A percentile compares a stretch with the other conserved stretches of the same genome.
phyloP scores from a whole-genome alignment of 192 early-diverging fungal species.

The Entomortierella lignicola region DNA sequence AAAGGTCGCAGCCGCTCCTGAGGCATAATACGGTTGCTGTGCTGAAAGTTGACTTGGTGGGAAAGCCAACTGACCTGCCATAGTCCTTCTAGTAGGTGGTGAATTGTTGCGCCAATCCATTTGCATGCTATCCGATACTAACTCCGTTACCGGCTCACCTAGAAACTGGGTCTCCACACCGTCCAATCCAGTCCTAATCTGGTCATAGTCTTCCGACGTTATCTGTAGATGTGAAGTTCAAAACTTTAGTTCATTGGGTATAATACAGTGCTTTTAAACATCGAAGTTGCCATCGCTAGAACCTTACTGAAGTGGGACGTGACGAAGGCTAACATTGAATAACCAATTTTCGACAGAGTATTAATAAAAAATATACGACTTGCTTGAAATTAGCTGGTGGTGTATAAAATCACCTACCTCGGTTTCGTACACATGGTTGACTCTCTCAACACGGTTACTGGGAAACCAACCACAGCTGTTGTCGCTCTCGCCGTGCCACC shows the following conservation, averaged over 20 bases:
- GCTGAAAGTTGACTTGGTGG: constrained; percentile 31
- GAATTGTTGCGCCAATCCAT: constrained; percentile 24
- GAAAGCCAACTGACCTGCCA: constrained; percentile 41
- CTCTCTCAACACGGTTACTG: constrained; percentile 44
- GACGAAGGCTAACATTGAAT: constrained; percentile 20
- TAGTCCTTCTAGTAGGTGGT: constrained; percentile 15
- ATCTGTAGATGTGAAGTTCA: constrained; percentile 16
- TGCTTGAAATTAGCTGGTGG: no score
- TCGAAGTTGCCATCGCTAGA: no score
- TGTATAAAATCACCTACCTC: constrained; percentile 16
- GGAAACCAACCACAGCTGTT: constrained; percentile 42
- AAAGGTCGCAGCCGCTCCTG: constrained; percentile 6
- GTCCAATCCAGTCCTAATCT: constrained; percentile 51
- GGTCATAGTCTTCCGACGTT: constrained; percentile 54
- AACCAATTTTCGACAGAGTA: not conserved
- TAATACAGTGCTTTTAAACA: no score
- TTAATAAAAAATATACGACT: not conserved
- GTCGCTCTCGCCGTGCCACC: constrained; percentile 46
- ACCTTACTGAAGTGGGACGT: constrained; percentile 43
- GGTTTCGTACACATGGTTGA: constrained; percentile 19
- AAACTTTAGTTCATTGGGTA: no score
- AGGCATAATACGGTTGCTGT: constrained; percentile 2
- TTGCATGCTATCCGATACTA: constrained; percentile 25
- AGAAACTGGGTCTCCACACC: constrained; percentile 51
- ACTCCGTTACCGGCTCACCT: constrained; percentile 37